These are phyloP conservation scores for Coleophoma cylindrospora DNA, from an alignment of 2,329 filamentous ascomycete genomes.

Conservation along the genomic window DNA sequence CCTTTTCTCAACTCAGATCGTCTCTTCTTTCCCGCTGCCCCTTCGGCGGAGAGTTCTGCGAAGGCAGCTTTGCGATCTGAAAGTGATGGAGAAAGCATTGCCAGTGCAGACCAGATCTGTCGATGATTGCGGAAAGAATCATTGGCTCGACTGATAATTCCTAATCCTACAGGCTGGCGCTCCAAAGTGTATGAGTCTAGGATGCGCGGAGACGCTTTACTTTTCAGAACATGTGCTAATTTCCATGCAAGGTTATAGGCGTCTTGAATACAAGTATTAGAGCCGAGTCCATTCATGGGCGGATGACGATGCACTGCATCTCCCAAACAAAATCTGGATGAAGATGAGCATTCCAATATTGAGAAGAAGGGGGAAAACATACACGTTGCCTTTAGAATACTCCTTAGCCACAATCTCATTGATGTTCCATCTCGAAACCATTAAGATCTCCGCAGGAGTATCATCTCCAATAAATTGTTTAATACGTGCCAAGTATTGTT, in stretches of 20 bases:
- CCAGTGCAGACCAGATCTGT: conserved; percentile 36
- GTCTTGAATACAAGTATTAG: conserved; percentile 51
- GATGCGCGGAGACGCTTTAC: conserved; percentile 29
- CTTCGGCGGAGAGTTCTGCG: conserved; percentile 31
- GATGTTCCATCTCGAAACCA: neutral
- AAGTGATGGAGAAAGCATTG: conserved; percentile 27
- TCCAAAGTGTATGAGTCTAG: conserved; percentile 37
- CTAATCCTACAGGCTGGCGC: conserved; percentile 39
- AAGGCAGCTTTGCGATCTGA: conserved; percentile 22
- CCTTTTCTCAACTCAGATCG: conserved; percentile 32
- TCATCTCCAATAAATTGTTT: conserved; percentile 46
- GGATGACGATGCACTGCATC: conserved; percentile 52
- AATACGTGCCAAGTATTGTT: conserved; percentile 38
- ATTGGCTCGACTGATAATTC: conserved; percentile 48
- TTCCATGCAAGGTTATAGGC: conserved; percentile 51
- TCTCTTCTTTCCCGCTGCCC: conserved; percentile 28
- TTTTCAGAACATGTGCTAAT: conserved; percentile 36
- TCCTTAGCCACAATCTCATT: conserved; percentile 1
- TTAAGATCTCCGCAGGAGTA: neutral
- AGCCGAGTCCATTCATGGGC: conserved; percentile 47
- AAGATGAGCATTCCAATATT: neutral
- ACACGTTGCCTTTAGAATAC: conserved; percentile 1
- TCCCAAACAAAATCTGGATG: conserved; percentile 43
- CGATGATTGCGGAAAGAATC: conserved; percentile 45
- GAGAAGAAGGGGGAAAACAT: neutral